Evolutionary conservation across 2,329 filamentous ascomycete species (phyloP).

Genomic region (Geosmithia flava): DNA sequence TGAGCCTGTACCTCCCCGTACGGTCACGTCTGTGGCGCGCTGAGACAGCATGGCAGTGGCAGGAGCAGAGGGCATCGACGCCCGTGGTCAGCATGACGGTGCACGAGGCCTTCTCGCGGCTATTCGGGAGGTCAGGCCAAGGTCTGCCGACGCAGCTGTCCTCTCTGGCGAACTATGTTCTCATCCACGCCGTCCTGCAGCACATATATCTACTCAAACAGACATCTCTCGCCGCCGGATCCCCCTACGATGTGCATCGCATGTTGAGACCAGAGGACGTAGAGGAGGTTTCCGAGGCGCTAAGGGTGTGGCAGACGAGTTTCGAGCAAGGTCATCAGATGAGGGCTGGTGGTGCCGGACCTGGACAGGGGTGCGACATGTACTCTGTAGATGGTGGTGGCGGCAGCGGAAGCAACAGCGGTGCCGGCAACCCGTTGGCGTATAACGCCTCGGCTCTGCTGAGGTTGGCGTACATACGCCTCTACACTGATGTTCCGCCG

Average conservation of each 20-base stretch:
- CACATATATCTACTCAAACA: conserved; percentile 60
- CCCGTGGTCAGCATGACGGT: conserved; percentile 38
- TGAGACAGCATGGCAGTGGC: conserved; percentile 47
- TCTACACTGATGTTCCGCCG: conserved; percentile 49
- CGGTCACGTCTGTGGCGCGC: conserved; percentile 45
- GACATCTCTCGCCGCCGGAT: conserved; percentile 37
- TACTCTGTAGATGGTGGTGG: too few relatives aligned
- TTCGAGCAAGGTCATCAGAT: conserved; percentile 44
- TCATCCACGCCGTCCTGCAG: conserved; percentile 61
- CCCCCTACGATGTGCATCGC: conserved; percentile 35
- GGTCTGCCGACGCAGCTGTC: conserved; percentile 37
- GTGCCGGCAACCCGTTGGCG: conserved; percentile 46
- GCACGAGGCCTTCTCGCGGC: conserved; percentile 41
- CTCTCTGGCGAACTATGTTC: conserved; percentile 55
- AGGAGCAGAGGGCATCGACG: conserved; percentile 39
- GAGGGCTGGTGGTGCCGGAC: conserved; percentile 33
- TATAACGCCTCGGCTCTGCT: conserved; percentile 53
- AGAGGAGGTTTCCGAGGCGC: conserved; percentile 40
- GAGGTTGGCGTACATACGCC: conserved; percentile 49
- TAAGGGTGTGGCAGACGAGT: conserved; percentile 44
- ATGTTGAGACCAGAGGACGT: conserved; percentile 41
- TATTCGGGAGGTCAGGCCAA: conserved; percentile 26
- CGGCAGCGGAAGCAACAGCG: too few relatives aligned
- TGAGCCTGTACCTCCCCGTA: conserved; percentile 42
- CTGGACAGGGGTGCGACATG: too few relatives aligned